Evolutionary conservation across 2,329 filamentous ascomycete genomes (phyloP).

Genomic region (Cercospora berteroae): DNA sequence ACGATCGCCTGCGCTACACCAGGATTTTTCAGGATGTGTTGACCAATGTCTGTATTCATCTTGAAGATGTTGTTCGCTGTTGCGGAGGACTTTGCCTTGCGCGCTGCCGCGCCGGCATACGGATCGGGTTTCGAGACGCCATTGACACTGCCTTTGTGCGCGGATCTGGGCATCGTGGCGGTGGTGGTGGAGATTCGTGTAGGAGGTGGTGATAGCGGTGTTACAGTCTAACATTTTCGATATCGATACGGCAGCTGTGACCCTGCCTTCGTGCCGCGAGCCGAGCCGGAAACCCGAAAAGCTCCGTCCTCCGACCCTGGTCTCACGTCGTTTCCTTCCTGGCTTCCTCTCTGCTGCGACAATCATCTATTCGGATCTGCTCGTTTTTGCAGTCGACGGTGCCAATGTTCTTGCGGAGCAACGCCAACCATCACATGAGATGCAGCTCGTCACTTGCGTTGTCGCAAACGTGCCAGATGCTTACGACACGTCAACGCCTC

Average conservation of each 20-base stretch:
- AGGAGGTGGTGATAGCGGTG: background rate
- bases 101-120: slow-evolving; percentile 45
- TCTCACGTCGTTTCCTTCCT: background rate
- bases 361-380: background rate
- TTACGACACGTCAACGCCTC: background rate
- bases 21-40: slow-evolving; percentile 91
- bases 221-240: background rate
- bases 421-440: background rate
- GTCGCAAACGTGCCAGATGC: background rate
- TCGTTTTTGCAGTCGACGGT: background rate
- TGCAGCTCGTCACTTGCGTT: background rate
- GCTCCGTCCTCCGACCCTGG: background rate
- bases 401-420: background rate
- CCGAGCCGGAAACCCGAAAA: background rate
- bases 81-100: slow-evolving; percentile 43
- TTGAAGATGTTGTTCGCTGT: slow-evolving; percentile 86
- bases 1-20: slow-evolving; percentile 80
- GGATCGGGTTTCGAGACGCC: slow-evolving; percentile 42
- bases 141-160: slow-evolving; percentile 35
- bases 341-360: background rate
- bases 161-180: slow-evolving; percentile 45
- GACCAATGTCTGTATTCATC: slow-evolving; percentile 88
- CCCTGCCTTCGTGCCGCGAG: background rate
- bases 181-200: background rate
- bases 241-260: slow-evolving; percentile 3